A percentile compares a stretch with the other conserved stretches of the same genome.
Conservation (phyloP, 2,329 filamentous ascomycete genomes). For the Fusarium pilosicola region DNA sequence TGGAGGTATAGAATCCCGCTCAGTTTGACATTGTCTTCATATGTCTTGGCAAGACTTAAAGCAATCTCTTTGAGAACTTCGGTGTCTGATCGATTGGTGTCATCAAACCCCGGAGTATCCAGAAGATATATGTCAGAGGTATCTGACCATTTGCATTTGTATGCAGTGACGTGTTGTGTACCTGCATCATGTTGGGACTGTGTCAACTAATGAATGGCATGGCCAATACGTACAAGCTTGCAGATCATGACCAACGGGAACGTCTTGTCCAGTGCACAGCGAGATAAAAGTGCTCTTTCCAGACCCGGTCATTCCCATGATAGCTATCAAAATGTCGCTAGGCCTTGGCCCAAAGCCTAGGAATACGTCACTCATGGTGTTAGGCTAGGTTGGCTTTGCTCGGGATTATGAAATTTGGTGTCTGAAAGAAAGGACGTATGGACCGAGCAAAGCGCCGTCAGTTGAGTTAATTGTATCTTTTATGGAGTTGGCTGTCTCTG, state of each 20-base stretch:
- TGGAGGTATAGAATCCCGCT: slow-evolving; percentile 14
- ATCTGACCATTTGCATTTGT: neutral
- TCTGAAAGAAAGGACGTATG: neutral
- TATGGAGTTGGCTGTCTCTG: neutral
- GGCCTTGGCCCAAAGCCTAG: neutral
- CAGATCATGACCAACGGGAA: neutral
- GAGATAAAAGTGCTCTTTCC: slow-evolving; percentile 19
- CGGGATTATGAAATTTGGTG: neutral
- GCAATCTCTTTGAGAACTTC: slow-evolving; percentile 9
- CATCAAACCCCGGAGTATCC: slow-evolving; percentile 19
- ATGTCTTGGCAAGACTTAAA: neutral
- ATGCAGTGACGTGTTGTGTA: neutral
- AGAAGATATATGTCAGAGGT: slow-evolving; percentile 4
- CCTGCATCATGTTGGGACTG: neutral
- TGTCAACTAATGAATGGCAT: neutral
- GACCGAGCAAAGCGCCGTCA: neutral
- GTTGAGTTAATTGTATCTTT: neutral
- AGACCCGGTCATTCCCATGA: slow-evolving; percentile 21
- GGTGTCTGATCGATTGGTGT: slow-evolving; percentile 6
- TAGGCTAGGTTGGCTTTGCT: neutral
- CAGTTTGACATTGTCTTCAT: slow-evolving; percentile 1
- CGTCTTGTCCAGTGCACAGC: neutral
- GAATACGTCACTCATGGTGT: neutral
- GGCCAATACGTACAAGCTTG: neutral
- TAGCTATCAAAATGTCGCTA: slow-evolving; percentile 2